Evolutionary conservation across 768 basidiomycete species (phyloP).

Genomic region (Dendrothele bispora): DNA sequence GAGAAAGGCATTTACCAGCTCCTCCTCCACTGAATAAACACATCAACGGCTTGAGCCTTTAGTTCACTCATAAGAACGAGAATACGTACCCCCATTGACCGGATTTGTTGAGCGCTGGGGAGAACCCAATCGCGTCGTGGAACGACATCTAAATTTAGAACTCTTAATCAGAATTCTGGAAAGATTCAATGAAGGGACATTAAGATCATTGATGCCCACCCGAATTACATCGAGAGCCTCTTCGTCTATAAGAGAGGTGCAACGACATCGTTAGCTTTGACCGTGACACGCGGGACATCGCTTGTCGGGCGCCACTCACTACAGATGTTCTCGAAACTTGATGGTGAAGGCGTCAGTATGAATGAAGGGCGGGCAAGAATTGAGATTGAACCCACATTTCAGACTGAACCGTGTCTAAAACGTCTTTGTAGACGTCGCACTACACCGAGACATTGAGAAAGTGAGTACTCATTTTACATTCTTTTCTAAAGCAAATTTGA

Average conservation of each 20-base stretch:
- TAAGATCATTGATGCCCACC: background rate
- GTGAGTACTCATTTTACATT: no score
- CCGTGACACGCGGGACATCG: background rate
- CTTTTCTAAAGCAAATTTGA: no score
- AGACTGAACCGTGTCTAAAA: conserved; percentile 9
- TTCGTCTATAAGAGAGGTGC: conserved; percentile 7
- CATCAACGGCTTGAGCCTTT: no score
- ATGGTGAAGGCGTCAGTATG: background rate
- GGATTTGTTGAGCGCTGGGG: conserved; percentile 4
- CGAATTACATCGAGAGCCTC: conserved; percentile 15
- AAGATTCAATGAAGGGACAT: no score
- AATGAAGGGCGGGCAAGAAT: background rate
- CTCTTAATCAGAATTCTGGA: background rate
- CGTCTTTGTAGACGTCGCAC: conserved; percentile 14
- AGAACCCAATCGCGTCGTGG: conserved; percentile 17
- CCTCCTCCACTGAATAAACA: conserved; percentile 12
- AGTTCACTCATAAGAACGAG: no score
- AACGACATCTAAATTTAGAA: conserved; percentile 9
- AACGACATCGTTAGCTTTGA: background rate
- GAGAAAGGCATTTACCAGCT: conserved; percentile 1
- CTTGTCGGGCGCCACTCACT: background rate
- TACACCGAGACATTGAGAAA: no score
- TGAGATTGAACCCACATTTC: conserved; percentile 11
- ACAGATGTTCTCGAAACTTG: background rate
- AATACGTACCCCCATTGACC: conserved; percentile 8